Conservation (phyloP, 2,329 filamentous ascomycete species). For the Phoma herbarum region DNA sequence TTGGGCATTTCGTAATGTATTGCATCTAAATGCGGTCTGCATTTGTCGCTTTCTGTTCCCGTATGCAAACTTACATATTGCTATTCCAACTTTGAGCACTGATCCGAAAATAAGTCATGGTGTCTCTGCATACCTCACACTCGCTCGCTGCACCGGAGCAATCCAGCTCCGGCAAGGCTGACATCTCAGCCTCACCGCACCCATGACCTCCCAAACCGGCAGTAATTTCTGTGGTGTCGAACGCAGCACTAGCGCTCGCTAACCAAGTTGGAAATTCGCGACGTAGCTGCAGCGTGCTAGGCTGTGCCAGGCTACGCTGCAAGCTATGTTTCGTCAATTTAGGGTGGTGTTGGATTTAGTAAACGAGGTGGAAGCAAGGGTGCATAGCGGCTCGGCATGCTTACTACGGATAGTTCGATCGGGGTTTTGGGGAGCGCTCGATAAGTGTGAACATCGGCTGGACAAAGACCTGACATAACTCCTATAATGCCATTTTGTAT, state of each 20-base stretch:
- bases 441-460: not conserved
- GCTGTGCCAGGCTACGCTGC: constrained; percentile 16
- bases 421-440: not conserved
- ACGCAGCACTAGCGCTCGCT: constrained; percentile 23
- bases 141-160: not conserved
- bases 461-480: not conserved
- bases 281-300: constrained; percentile 17
- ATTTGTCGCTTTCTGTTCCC: not conserved
- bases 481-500: not conserved
- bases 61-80: not conserved
- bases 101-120: not conserved
- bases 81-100: not conserved
- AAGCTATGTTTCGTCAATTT: constrained; percentile 1
- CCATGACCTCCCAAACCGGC: not conserved
- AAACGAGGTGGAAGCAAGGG: constrained; percentile 17
- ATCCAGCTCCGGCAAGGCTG: not conserved
- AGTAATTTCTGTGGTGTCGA: constrained; percentile 13
- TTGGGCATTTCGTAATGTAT: not conserved
- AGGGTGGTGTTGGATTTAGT: constrained; percentile 8
- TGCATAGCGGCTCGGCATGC: constrained; percentile 18
- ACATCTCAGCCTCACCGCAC: not conserved
- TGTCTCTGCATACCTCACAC: not conserved
- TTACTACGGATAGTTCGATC: constrained; percentile 10
- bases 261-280: constrained; percentile 17
- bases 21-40: not conserved